These are phyloP conservation scores for Gamarada debralockiae DNA, from an alignment of 495 filamentous ascomycete species.

Conservation along the genomic window DNA sequence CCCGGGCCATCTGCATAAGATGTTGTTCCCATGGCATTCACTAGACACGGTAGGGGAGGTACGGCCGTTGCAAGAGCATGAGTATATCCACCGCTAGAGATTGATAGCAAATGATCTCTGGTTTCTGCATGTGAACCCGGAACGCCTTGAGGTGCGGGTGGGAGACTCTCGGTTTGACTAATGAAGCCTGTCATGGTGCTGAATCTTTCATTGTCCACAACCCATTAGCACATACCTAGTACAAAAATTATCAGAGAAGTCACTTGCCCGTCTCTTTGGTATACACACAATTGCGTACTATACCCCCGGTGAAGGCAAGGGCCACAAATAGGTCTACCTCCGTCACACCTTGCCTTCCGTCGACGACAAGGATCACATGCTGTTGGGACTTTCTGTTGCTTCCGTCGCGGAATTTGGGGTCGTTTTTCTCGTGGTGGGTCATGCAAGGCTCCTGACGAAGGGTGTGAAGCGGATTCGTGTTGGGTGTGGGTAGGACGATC, in stretches of 20 bases:
- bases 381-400: not conserved
- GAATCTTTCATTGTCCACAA: not conserved
- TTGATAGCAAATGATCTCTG: no score
- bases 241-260: not conserved
- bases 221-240: not conserved
- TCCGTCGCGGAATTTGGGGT: no score
- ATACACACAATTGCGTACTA: slow-evolving; percentile 34
- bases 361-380: slow-evolving; percentile 39
- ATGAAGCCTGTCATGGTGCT: not conserved
- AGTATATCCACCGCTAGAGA: no score
- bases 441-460: no score
- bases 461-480: no score
- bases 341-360: slow-evolving; percentile 41
- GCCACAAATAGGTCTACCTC: slow-evolving; percentile 41
- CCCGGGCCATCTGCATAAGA: slow-evolving; percentile 26
- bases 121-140: no score
- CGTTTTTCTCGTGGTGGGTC: no score
- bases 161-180: not conserved
- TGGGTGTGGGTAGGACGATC: no score
- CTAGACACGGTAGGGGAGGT: slow-evolving; percentile 20
- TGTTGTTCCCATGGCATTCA: slow-evolving; percentile 13
- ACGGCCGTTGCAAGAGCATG: no score
- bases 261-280: not conserved
- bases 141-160: not conserved
- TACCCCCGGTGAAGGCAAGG: slow-evolving; percentile 35